These are phyloP conservation scores for Hyphopichia burtonii DNA, from an alignment of 1,139 yeast species.

Conservation along the genomic window DNA sequence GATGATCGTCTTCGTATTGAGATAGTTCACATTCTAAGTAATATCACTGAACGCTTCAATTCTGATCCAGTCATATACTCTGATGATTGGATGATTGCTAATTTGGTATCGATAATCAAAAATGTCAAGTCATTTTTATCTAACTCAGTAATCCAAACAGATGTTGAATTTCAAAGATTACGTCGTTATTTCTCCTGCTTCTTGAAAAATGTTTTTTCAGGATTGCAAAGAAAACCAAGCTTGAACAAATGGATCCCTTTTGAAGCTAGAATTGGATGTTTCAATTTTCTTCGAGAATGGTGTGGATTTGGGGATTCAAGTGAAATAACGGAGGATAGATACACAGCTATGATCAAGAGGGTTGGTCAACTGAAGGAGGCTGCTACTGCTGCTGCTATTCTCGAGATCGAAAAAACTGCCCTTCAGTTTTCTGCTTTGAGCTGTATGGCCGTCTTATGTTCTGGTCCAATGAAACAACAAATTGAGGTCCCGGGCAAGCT, in stretches of 20 bases:
- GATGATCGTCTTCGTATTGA: conserved; percentile 69
- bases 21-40: conserved; percentile 70
- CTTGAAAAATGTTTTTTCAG: conserved; percentile 64
- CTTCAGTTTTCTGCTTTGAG: conserved; percentile 72
- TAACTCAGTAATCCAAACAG: conserved; percentile 56
- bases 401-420: conserved; percentile 78
- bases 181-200: conserved; percentile 81
- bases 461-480: conserved; percentile 58
- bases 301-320: conserved; percentile 80
- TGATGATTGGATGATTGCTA: conserved; percentile 71
- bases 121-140: conserved; percentile 65
- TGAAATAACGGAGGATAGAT: conserved; percentile 64
- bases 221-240: conserved; percentile 45
- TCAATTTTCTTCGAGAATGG: conserved; percentile 87
- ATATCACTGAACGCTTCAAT: conserved; percentile 65
- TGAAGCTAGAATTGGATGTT: conserved; percentile 81
- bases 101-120: conserved; percentile 62
- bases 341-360: conserved; percentile 55
- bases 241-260: conserved; percentile 67
- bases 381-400: conserved; percentile 64
- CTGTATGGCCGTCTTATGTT: conserved; percentile 80
- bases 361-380: conserved; percentile 45
- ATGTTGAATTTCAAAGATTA: conserved; percentile 71
- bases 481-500: conserved; percentile 43
- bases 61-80: conserved; percentile 49